These are phyloP conservation scores for Podaxis sp. DNA, from an alignment of 768 basidiomycete species.

Conservation along the genomic window DNA sequence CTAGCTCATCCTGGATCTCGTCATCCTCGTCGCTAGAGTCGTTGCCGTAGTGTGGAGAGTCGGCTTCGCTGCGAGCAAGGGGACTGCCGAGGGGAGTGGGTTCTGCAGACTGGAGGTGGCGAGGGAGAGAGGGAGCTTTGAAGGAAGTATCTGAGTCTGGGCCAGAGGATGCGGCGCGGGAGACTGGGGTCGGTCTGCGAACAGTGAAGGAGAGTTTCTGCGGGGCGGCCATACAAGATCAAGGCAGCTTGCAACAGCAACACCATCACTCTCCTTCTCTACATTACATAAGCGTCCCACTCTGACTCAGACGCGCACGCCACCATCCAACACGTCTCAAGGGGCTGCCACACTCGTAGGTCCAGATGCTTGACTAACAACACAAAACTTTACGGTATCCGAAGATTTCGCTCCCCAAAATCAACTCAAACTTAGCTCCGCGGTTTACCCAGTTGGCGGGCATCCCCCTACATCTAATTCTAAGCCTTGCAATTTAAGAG, in stretches of 20 bases:
- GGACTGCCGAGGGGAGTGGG: conserved; percentile 51
- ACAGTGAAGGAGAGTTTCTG: conserved; percentile 80
- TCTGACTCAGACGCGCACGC: neutral
- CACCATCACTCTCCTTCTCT: too few species aligned
- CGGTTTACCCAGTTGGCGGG: too few species aligned
- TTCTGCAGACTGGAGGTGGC: conserved; percentile 41
- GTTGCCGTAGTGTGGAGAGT: conserved; percentile 22
- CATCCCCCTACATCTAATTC: too few species aligned
- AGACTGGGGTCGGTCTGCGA: conserved; percentile 71
- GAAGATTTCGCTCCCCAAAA: neutral
- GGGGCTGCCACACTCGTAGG: too few species aligned
- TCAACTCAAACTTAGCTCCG: neutral
- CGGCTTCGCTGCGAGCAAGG: conserved; percentile 42
- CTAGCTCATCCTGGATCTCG: conserved; percentile 58
- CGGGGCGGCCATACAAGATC: conserved; percentile 13
- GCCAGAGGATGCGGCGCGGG: conserved; percentile 60
- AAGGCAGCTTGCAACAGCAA: neutral
- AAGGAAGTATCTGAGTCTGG: conserved; percentile 60
- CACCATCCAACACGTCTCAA: too few species aligned
- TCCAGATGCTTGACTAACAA: too few species aligned
- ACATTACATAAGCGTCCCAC: neutral
- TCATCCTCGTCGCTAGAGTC: conserved; percentile 64
- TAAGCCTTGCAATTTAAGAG: too few species aligned
- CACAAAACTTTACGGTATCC: neutral
- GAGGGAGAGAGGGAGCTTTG: conserved; percentile 61